Evolutionary conservation across 768 basidiomycete species (phyloP).

Genomic region (Auriscalpium orientale): DNA sequence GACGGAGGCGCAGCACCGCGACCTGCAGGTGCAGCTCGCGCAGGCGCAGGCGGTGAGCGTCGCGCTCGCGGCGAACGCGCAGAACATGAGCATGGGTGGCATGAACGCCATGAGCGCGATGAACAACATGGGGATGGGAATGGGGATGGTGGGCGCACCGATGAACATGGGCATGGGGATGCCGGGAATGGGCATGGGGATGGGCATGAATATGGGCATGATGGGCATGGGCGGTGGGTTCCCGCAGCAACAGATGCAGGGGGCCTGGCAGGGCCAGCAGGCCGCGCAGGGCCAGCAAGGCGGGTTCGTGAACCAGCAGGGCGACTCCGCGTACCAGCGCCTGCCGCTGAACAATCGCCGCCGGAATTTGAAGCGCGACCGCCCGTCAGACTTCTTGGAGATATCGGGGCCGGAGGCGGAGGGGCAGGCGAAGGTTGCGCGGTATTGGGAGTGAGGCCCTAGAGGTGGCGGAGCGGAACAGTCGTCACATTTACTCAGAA

Average conservation of each 20-base stretch:
- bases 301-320: slow-evolving; percentile 56
- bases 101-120: slow-evolving; percentile 22
- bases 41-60: slow-evolving; percentile 71
- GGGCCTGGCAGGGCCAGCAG: slow-evolving; percentile 15
- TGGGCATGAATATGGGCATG: slow-evolving; percentile 4
- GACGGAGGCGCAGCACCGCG: slow-evolving; percentile 77
- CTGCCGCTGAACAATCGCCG: slow-evolving; percentile 76
- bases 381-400: slow-evolving; percentile 80
- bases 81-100: slow-evolving; percentile 8
- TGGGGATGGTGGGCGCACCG: not conserved
- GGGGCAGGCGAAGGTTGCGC: slow-evolving; percentile 52
- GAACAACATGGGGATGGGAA: slow-evolving; percentile 29
- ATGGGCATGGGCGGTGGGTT: slow-evolving; percentile 2
- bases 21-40: slow-evolving; percentile 70
- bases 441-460: slow-evolving; percentile 66
- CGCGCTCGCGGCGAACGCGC: slow-evolving; percentile 37
- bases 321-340: slow-evolving; percentile 83
- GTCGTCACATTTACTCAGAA: not conserved
- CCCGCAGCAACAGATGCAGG: slow-evolving; percentile 7
- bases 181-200: not conserved
- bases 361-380: slow-evolving; percentile 69
- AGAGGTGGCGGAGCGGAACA: not conserved
- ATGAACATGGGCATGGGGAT: not conserved
- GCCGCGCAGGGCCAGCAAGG: slow-evolving; percentile 38
- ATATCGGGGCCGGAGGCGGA: slow-evolving; percentile 42